A percentile compares a stretch with the other conserved stretches of the same genome.
phyloP scores from a whole-genome alignment of 176 grass and related monocot genomes.

The Carex kokanica region DNA sequence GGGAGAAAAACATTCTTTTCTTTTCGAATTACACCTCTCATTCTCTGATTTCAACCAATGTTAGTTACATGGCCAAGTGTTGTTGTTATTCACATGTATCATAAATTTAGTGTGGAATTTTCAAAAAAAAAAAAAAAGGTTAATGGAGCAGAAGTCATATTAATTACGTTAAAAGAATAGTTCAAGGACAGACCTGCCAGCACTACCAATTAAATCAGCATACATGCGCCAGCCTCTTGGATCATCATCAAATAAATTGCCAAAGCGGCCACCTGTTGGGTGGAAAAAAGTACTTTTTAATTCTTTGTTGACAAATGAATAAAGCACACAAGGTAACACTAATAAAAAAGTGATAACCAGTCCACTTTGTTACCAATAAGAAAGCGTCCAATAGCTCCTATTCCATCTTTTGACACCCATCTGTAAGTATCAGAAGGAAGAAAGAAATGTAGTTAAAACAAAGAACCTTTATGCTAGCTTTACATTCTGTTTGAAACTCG shows the following conservation, averaged over 20 bases:
- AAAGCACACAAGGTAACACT: constrained; percentile 2
- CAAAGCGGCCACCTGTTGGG: constrained; percentile 72
- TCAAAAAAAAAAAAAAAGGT: neutral
- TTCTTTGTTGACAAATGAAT: constrained; percentile 14
- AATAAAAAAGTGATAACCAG: constrained; percentile 6
- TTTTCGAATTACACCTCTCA: neutral
- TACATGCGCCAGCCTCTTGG: constrained; percentile 98
- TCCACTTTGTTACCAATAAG: constrained; percentile 66
- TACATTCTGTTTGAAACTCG: neutral
- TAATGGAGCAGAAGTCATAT: neutral
- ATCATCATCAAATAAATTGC: constrained; percentile 88
- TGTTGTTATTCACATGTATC: neutral
- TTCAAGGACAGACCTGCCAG: constrained; percentile 60
- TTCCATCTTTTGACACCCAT: constrained; percentile 97
- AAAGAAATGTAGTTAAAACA: neutral
- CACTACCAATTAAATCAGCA: constrained; percentile 93
- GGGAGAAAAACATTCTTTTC: neutral
- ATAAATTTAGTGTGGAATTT: neutral
- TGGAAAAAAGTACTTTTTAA: neutral
- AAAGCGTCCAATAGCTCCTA: constrained; percentile 79
- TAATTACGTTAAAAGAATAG: constrained; percentile 5
- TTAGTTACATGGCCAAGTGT: neutral
- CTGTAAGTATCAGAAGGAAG: constrained; percentile 29
- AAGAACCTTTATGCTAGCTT: neutral
- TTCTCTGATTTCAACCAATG: neutral